These are phyloP conservation scores for Chaetomiaceae sp. DNA, from an alignment of 2,329 filamentous ascomycete genomes.

Conservation along the genomic window DNA sequence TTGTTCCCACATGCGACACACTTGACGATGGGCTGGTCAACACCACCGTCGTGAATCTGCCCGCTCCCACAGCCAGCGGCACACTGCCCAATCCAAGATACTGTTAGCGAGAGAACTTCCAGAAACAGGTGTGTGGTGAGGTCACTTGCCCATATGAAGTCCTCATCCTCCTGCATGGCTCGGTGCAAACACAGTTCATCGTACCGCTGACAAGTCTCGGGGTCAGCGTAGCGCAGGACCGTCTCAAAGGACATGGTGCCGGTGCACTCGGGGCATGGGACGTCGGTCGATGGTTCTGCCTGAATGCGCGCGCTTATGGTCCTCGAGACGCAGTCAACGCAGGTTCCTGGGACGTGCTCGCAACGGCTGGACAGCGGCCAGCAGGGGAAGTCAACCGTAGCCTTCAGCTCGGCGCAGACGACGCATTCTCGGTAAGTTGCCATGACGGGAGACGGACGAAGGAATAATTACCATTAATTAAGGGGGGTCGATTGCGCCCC, in stretches of 20 bases:
- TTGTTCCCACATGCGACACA: not conserved
- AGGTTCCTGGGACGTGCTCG: not conserved
- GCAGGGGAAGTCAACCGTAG: not conserved
- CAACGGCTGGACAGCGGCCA: not conserved
- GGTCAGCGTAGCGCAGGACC: slow-evolving; percentile 1
- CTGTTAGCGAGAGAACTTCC: not conserved
- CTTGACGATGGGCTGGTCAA: slow-evolving; percentile 9
- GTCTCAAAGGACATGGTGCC: not conserved
- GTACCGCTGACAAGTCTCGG: not conserved
- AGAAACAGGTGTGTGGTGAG: not conserved
- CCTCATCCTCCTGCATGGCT: slow-evolving; percentile 1
- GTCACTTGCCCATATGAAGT: slow-evolving; percentile 6
- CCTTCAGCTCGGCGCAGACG: slow-evolving; percentile 8
- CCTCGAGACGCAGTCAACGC: not conserved
- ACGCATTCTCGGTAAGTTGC: not conserved
- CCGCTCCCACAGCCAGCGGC: slow-evolving; percentile 8
- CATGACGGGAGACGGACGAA: too few species aligned
- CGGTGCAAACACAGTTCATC: not conserved
- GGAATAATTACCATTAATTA: too few species aligned
- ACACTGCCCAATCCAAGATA: slow-evolving; percentile 1
- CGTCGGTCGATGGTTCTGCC: not conserved
- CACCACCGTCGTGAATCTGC: slow-evolving; percentile 8
- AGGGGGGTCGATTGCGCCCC: too few species aligned
- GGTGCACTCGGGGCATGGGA: slow-evolving; percentile 4
- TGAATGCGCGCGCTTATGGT: not conserved